Evolutionary conservation across 2,329 filamentous ascomycete species (phyloP).

Genomic region (Trichoderma koningii): DNA sequence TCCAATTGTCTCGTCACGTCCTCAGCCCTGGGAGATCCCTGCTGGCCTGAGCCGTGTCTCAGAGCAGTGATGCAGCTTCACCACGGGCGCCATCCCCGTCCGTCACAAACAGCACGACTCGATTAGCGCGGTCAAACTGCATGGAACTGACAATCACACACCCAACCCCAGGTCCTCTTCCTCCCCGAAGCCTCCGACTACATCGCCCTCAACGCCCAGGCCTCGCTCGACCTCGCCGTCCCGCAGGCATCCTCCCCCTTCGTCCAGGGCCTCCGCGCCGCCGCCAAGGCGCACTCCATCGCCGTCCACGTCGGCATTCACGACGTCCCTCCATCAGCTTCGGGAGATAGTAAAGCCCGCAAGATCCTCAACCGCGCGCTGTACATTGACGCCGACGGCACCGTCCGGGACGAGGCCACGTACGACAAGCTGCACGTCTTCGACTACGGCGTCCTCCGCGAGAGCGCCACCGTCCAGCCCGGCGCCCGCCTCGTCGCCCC

Average conservation of each 20-base stretch:
- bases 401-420: constrained; percentile 43
- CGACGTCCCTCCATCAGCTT: constrained; percentile 52
- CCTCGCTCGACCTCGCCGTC: constrained; percentile 70
- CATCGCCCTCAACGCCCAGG: constrained; percentile 68
- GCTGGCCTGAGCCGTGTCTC: constrained; percentile 15
- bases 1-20: neutral
- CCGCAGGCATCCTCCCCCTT: constrained; percentile 69
- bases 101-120: neutral
- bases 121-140: neutral
- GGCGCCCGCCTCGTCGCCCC: constrained; percentile 66
- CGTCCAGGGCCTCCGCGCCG: constrained; percentile 70
- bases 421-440: constrained; percentile 95
- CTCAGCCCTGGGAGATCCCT: neutral
- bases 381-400: constrained; percentile 51
- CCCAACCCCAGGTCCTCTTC: constrained; percentile 66
- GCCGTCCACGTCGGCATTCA: constrained; percentile 88
- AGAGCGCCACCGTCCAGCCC: constrained; percentile 64
- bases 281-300: constrained; percentile 64
- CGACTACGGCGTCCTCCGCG: constrained; percentile 60
- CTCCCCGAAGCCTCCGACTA: constrained; percentile 92
- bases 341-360: constrained; percentile 28
- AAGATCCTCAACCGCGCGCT: constrained; percentile 55
- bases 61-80: neutral
- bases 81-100: neutral
- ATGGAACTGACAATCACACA: constrained; percentile 22